phyloP scores from a whole-genome alignment of 2,329 filamentous ascomycete species.

The Aspergillus fructus region DNA sequence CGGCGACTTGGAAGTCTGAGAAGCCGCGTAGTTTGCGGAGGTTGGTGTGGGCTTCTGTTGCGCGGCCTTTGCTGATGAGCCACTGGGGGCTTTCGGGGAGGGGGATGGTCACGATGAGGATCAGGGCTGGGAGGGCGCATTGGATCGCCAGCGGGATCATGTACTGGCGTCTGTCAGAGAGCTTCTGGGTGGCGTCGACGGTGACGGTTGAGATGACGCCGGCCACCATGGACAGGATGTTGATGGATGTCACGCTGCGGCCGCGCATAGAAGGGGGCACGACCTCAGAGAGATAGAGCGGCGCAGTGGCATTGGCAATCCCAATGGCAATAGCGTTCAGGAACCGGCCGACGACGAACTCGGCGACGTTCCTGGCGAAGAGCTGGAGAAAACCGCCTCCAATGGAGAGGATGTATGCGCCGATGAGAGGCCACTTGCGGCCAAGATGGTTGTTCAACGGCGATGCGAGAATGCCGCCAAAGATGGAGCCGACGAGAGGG shows the following conservation, averaged over 20 bases:
- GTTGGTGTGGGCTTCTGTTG: constrained; percentile 29
- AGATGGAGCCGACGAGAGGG: constrained; percentile 35
- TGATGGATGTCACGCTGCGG: constrained; percentile 30
- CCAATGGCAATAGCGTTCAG: constrained; percentile 34
- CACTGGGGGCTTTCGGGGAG: constrained; percentile 38
- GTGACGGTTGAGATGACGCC: constrained; percentile 35
- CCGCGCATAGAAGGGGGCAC: constrained; percentile 35
- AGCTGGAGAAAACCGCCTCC: constrained; percentile 36
- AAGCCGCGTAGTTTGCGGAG: constrained; percentile 34
- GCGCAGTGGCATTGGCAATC: constrained; percentile 34
- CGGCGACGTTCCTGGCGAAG: constrained; percentile 35
- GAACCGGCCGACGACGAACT: constrained; percentile 35
- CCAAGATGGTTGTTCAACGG: constrained; percentile 35
- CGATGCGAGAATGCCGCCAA: constrained; percentile 33
- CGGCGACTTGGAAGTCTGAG: constrained; percentile 29
- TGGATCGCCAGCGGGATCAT: constrained; percentile 40
- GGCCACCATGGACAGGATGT: constrained; percentile 32
- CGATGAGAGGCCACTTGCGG: constrained; percentile 35
- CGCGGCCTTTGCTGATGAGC: constrained; percentile 29
- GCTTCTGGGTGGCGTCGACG: constrained; percentile 31
- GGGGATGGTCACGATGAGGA: constrained; percentile 29
- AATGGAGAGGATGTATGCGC: constrained; percentile 32
- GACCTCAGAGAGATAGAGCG: constrained; percentile 38
- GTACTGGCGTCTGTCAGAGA: constrained; percentile 28
- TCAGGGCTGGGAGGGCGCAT: constrained; percentile 30